Evolutionary conservation across 805 yeast species (phyloP).

Genomic region (Candida taoyuanica): DNA sequence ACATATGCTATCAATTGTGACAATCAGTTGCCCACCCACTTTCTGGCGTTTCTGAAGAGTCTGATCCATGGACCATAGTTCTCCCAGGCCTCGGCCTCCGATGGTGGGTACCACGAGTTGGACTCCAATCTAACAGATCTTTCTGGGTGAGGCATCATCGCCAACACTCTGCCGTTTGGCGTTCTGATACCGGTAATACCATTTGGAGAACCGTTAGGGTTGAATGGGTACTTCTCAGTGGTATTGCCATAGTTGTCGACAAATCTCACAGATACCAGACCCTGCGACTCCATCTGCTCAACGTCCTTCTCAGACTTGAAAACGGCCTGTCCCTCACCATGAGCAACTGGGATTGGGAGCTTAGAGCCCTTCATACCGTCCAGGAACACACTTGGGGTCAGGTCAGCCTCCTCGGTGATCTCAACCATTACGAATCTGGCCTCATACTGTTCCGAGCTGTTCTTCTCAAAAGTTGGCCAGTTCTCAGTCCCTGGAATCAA

Average conservation of each 20-base stretch:
- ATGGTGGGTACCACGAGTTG: conserved; percentile 85
- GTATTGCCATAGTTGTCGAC: conserved; percentile 87
- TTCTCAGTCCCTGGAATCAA: conserved; percentile 88
- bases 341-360: conserved; percentile 96
- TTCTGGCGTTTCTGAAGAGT: conserved; percentile 87
- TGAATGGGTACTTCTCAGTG: conserved; percentile 83
- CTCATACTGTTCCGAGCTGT: conserved; percentile 90
- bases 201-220: conserved; percentile 93
- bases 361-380: conserved; percentile 90
- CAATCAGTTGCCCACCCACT: conserved; percentile 65
- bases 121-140: conserved; percentile 84
- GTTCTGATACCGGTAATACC: conserved; percentile 92
- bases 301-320: conserved; percentile 48
- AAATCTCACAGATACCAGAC: conserved; percentile 66
- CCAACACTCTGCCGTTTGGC: conserved; percentile 91
- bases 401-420: conserved; percentile 51
- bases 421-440: conserved; percentile 92
- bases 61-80: conserved; percentile 94
- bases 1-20: too few relatives aligned
- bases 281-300: conserved; percentile 44
- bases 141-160: conserved; percentile 99
- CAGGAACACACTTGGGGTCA: conserved; percentile 59
- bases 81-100: conserved; percentile 57
- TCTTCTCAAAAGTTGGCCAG: conserved; percentile 96
- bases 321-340: conserved; percentile 93